phyloP scores from a whole-genome alignment of 768 basidiomycete species.

The Suillus subluteus region DNA sequence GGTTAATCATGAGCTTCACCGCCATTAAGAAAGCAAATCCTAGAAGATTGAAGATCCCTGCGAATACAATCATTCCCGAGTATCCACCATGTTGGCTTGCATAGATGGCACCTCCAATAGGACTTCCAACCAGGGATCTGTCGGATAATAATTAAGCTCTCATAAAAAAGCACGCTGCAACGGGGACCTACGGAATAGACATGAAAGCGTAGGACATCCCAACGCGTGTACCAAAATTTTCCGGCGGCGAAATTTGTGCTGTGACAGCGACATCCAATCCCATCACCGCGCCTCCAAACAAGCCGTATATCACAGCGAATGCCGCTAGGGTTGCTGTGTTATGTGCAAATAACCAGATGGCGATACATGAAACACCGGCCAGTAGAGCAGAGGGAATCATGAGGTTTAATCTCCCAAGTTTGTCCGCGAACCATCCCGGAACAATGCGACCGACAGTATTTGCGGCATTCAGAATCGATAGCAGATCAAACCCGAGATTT shows the following conservation, averaged over 20 bases:
- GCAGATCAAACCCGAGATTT: constrained; percentile 1
- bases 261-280: constrained; percentile 5
- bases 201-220: constrained; percentile 12
- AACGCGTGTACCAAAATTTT: constrained; percentile 10
- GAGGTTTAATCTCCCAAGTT: constrained; percentile 5
- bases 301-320: constrained; percentile 1
- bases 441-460: constrained; percentile 5
- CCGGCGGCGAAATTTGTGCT: constrained; percentile 8
- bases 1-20: background rate
- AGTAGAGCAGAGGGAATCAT: constrained; percentile 6
- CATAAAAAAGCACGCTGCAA: background rate
- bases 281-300: constrained; percentile 3
- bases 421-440: constrained; percentile 5
- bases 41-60: background rate
- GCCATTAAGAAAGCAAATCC: constrained; percentile 2
- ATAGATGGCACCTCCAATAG: background rate
- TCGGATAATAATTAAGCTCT: background rate
- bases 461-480: constrained; percentile 9
- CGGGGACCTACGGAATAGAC: constrained; percentile 8
- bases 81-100: background rate
- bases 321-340: background rate
- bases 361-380: background rate
- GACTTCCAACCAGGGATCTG: background rate
- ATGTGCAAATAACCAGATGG: constrained; percentile 4
- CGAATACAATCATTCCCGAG: background rate